Conservation (phyloP, 768 basidiomycete species). For the Paxillus rubicundulus region DNA sequence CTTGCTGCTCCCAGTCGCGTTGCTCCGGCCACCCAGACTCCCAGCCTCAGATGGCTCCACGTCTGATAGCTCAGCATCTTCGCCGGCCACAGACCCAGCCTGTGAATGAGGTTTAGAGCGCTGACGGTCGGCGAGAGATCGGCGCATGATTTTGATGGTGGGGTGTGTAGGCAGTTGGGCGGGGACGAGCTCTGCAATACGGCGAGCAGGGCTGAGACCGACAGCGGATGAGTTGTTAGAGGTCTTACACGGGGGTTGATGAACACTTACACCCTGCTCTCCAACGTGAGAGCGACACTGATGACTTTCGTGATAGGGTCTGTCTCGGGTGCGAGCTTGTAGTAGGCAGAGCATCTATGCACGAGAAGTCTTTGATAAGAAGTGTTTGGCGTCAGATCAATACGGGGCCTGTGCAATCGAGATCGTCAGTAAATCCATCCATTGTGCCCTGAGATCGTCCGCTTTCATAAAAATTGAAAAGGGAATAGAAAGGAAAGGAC, state of each 20-base stretch:
- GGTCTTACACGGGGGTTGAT: background rate
- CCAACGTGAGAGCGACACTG: slow-evolving; percentile 50
- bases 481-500: background rate
- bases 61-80: slow-evolving; percentile 77
- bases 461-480: background rate
- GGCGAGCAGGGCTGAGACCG: slow-evolving; percentile 56
- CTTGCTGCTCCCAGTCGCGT: slow-evolving; percentile 58
- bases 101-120: slow-evolving; percentile 63
- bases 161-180: slow-evolving; percentile 65
- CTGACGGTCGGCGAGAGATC: slow-evolving; percentile 53
- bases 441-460: background rate
- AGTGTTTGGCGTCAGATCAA: slow-evolving; percentile 67
- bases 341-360: slow-evolving; percentile 82
- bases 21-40: slow-evolving; percentile 71
- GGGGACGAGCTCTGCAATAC: slow-evolving; percentile 76
- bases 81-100: slow-evolving; percentile 67
- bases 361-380: slow-evolving; percentile 85
- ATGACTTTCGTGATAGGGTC: slow-evolving; percentile 66
- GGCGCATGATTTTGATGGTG: slow-evolving; percentile 88
- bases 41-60: slow-evolving; percentile 78
- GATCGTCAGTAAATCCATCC: slow-evolving; percentile 20
- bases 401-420: slow-evolving; percentile 46
- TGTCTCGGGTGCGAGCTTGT: slow-evolving; percentile 68
- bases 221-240: slow-evolving; percentile 14
- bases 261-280: slow-evolving; percentile 71